Base-by-base conservation (phyloP, 2,329 filamentous ascomycete species). In the Ascochyta fabae region DNA sequence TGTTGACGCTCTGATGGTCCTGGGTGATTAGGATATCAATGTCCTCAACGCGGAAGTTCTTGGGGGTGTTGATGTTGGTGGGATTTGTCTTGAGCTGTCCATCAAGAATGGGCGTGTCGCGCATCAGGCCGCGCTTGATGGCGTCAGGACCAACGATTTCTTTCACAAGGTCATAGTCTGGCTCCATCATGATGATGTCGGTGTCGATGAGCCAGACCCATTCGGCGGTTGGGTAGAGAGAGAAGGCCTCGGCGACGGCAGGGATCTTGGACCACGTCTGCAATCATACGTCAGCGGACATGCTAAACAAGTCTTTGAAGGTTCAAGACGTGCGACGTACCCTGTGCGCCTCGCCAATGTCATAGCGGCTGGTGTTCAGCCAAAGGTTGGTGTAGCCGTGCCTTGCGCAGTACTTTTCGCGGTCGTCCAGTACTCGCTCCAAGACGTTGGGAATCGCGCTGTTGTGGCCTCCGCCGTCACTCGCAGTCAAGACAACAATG, bases 121-220 rank as follows among this genome's bases (percentile, higher is more conserved):
- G 65, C 66, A 72, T 65, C 2, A 68, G 53, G 35, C 64, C 69
- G 16, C 57, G 61, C 26, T 66, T 51, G 41, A 77, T 64, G 38
- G 70, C 73, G 5, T 59, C 56, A 13, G 77, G 75, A 9, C 68
- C 64, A 9, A 78, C 62, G n/a, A 77, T 60, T 15, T 70, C 60
- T 13, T 64, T 45, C 33, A 68, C 67, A 22, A 78, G 61, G 51
- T 71, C 64, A 46, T 70, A 65, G 19, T 65, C 57, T 27, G 74
- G 75, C 7, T 66, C 70, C 76, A 78, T 78, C 40, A 78, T 61
- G 53, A 78, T 72, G 23, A 77, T 75, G 61, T 78, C 75, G 31
- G 75, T 69, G 60, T 78, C 75, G 48, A 77, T 67, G 55, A 77
- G 75, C 73, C 75, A 78, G 38, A 78, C 60, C 76, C 76, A 78